phyloP scores from a whole-genome alignment of 768 basidiomycete genomes.

The Kwoniella heveanensis region DNA sequence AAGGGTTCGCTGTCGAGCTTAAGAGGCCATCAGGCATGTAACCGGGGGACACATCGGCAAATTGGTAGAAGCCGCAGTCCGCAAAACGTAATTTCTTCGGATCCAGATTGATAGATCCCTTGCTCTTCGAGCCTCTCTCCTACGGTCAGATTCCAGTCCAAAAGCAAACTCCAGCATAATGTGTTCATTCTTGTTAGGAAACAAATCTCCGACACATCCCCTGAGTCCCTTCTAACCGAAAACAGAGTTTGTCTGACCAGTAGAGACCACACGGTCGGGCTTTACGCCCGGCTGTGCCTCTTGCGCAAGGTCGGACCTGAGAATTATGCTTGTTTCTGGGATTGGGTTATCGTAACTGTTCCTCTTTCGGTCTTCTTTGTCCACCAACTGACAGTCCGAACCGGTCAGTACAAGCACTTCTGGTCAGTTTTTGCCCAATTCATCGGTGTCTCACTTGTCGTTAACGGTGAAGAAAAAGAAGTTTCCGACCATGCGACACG shows the following conservation, averaged over 20 bases:
- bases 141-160: conserved; percentile 1
- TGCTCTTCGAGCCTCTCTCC: too few relatives aligned
- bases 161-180: too few relatives aligned
- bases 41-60: too few relatives aligned
- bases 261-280: too few relatives aligned
- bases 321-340: neutral
- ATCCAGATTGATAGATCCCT: neutral
- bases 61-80: neutral
- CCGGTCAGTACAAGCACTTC: too few relatives aligned
- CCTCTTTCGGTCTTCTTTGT: neutral
- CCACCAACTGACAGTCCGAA: neutral
- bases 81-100: neutral
- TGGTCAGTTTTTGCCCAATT: too few relatives aligned
- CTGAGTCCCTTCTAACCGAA: too few relatives aligned
- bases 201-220: too few relatives aligned
- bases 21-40: neutral
- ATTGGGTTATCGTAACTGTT: neutral
- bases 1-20: neutral
- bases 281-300: too few relatives aligned
- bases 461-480: neutral
- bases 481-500: neutral
- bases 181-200: too few relatives aligned
- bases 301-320: neutral
- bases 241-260: too few relatives aligned
- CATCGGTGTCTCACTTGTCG: neutral